These are phyloP conservation scores for Anastatica hierochuntica DNA, from an alignment of 345 rosid genomes.

Conservation along the genomic window DNA sequence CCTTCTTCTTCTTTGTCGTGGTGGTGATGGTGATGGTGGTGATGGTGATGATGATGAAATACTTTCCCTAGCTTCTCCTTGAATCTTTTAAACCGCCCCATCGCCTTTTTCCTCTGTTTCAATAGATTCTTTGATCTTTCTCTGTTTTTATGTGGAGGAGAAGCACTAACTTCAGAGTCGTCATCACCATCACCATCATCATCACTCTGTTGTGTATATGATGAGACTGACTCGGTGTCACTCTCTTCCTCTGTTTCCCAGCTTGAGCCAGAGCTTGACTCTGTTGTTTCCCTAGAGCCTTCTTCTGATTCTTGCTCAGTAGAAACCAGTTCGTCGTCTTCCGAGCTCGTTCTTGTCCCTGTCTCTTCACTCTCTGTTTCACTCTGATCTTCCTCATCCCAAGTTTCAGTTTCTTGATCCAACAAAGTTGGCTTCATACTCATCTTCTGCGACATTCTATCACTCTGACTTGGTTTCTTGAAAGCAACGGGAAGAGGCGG, in stretches of 20 bases:
- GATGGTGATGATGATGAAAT: slow-evolving; percentile 62
- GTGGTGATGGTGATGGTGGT: slow-evolving; percentile 33
- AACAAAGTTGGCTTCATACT: slow-evolving; percentile 19
- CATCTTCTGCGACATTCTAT: slow-evolving; percentile 14
- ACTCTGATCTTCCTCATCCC: neutral
- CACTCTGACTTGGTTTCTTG: slow-evolving; percentile 5
- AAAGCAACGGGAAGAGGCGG: slow-evolving; percentile 13
- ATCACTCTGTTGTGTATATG: slow-evolving; percentile 13
- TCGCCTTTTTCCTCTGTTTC: slow-evolving; percentile 12
- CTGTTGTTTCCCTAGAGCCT: neutral
- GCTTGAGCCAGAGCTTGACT: slow-evolving; percentile 18
- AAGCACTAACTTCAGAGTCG: slow-evolving; percentile 1
- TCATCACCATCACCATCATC: neutral
- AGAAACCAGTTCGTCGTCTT: no score
- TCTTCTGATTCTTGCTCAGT: no score
- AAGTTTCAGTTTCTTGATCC: slow-evolving; percentile 14
- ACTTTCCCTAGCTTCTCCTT: slow-evolving; percentile 54
- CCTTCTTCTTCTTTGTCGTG: no score
- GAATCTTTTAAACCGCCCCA: slow-evolving; percentile 41
- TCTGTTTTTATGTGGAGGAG: slow-evolving; percentile 15
- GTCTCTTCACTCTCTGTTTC: slow-evolving; percentile 1
- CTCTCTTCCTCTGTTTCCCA: slow-evolving; percentile 17
- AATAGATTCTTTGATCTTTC: neutral
- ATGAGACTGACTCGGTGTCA: slow-evolving; percentile 22
- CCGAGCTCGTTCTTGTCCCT: slow-evolving; percentile 6